These are phyloP conservation scores for Fragaria nilgerrensis DNA, from an alignment of 306 rosid genomes.

Conservation along the genomic window DNA sequence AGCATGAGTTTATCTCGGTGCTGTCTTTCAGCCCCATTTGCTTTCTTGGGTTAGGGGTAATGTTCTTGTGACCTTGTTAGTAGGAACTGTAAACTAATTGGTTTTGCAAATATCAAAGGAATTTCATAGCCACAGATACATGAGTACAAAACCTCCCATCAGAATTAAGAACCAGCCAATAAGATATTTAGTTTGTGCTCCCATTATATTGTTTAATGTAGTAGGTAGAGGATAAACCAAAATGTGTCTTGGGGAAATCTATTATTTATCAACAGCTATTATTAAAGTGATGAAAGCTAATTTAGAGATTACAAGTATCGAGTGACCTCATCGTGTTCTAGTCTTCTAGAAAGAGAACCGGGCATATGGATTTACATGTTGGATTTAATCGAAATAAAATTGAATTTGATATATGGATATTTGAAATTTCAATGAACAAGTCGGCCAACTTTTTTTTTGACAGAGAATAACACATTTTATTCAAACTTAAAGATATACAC, in stretches of 20 bases:
- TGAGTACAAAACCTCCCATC: not conserved
- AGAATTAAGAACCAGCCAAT: not conserved
- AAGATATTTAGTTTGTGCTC: not conserved
- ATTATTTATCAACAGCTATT: not conserved
- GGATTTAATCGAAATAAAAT: slow-evolving; percentile 6
- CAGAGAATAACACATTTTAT: no score
- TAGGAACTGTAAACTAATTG: not conserved
- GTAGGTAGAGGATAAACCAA: slow-evolving; percentile 9
- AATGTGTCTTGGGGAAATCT: not conserved
- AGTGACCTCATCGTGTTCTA: slow-evolving; percentile 30
- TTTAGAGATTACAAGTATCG: slow-evolving; percentile 8
- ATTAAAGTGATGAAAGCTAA: not conserved
- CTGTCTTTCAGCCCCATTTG: no score
- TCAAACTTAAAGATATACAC: no score
- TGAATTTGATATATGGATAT: not conserved
- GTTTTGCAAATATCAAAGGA: not conserved
- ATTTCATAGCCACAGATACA: not conserved
- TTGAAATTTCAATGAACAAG: no score
- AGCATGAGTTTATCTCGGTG: no score
- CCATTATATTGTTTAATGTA: not conserved
- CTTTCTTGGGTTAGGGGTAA: no score
- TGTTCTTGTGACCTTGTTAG: not conserved
- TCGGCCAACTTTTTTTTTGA: no score
- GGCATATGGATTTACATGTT: not conserved
- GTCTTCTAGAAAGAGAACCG: slow-evolving; percentile 30